Evolutionary conservation across 306 rosid genomes (phyloP).

Genomic region (Phaseolus lunatus): DNA sequence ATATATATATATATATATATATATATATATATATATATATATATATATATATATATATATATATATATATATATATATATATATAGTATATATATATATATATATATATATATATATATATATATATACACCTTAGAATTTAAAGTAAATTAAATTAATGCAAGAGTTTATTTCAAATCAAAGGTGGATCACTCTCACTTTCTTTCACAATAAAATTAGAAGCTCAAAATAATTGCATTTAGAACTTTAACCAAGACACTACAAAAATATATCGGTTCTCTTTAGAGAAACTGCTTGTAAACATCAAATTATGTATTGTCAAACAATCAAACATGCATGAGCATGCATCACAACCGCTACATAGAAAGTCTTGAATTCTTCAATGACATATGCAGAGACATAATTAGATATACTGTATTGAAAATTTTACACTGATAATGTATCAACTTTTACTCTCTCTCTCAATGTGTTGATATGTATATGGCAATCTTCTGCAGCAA

Average conservation of each 20-base stretch:
- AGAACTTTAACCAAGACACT: neutral
- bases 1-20: too few species aligned
- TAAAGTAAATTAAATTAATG: neutral
- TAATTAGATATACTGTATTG: neutral
- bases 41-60: too few species aligned
- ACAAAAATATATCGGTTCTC: neutral
- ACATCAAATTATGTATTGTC: neutral
- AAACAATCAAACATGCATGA: conserved; percentile 20
- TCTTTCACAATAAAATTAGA: neutral
- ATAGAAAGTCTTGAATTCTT: neutral
- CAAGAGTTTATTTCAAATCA: neutral
- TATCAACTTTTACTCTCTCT: neutral
- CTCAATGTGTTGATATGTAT: neutral
- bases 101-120: too few species aligned
- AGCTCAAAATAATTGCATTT: neutral
- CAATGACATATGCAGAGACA: neutral
- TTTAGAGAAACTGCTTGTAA: neutral
- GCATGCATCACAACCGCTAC: conserved; percentile 11
- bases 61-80: too few species aligned
- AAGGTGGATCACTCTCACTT: neutral
- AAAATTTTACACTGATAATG: conserved; percentile 1
- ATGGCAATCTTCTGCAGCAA: conserved; percentile 20
- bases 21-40: too few species aligned
- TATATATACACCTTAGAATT: neutral
- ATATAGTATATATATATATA: too few species aligned